phyloP scores from a whole-genome alignment of 1,284 basidiomycete genomes.

The Malassezia equina region DNA sequence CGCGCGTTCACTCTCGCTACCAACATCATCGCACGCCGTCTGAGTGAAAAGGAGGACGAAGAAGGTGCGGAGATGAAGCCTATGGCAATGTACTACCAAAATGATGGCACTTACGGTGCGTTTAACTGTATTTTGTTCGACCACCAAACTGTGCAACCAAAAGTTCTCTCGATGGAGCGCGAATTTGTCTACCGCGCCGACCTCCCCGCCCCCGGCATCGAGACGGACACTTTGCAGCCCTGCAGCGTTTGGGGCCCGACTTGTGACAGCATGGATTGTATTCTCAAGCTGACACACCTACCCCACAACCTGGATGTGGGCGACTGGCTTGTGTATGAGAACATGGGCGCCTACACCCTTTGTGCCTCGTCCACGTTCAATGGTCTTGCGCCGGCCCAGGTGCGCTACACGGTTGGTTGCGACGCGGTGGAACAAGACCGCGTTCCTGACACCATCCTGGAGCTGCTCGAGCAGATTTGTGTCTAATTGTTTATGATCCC shows the following conservation, averaged over 20 bases:
- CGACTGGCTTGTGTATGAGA: slow-evolving; percentile 81
- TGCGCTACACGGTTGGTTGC: slow-evolving; percentile 50
- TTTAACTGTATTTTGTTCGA: slow-evolving; percentile 97
- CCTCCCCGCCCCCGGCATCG: slow-evolving; percentile 32
- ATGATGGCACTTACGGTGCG: slow-evolving; percentile 63
- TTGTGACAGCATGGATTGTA: slow-evolving; percentile 76
- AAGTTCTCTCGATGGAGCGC: slow-evolving; percentile 57
- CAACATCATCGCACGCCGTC: slow-evolving; percentile 74
- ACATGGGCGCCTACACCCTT: slow-evolving; percentile 88
- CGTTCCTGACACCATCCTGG: slow-evolving; percentile 7
- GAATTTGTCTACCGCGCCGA: slow-evolving; percentile 46
- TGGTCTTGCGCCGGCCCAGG: slow-evolving; percentile 52
- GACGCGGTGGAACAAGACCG: slow-evolving; percentile 14
- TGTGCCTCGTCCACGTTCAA: slow-evolving; percentile 83
- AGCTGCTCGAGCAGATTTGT: not conserved
- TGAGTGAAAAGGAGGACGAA: slow-evolving; percentile 25
- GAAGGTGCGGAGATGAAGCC: slow-evolving; percentile 18
- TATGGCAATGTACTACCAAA: slow-evolving; percentile 47
- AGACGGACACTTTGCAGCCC: slow-evolving; percentile 44
- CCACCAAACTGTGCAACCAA: slow-evolving; percentile 74
- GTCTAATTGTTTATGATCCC: not conserved
- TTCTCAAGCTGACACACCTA: slow-evolving; percentile 31
- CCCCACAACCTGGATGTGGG: slow-evolving; percentile 51
- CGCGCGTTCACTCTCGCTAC: slow-evolving; percentile 82
- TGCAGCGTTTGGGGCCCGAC: slow-evolving; percentile 58